Percentiles rank a stretch among this genome's conserved stretches.
Conservation (phyloP, 2,329 filamentous ascomycete species). For the Chaetoscypha palmicola region DNA sequence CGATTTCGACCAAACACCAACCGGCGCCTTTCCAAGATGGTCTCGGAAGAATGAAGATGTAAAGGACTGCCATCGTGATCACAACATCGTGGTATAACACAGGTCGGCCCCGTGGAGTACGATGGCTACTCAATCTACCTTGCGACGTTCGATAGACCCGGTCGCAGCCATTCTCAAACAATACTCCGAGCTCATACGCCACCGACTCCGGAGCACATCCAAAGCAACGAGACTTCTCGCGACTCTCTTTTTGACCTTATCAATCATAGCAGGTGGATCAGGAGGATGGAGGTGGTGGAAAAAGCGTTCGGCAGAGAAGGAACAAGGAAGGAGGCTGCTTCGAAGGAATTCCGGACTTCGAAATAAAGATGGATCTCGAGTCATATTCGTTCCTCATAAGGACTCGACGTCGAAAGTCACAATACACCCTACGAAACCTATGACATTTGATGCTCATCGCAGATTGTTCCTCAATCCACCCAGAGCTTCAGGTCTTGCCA, state of each 20-base stretch:
- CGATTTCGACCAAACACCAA: not conserved
- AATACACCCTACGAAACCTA: slow-evolving; percentile 81
- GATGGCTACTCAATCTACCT: slow-evolving; percentile 86
- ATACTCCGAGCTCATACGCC: slow-evolving; percentile 47
- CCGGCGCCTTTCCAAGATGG: not conserved
- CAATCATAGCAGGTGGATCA: slow-evolving; percentile 73
- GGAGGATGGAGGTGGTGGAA: slow-evolving; percentile 75
- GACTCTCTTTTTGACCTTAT: slow-evolving; percentile 66
- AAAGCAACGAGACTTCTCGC: slow-evolving; percentile 67
- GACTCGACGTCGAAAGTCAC: slow-evolving; percentile 82
- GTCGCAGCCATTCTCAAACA: slow-evolving; percentile 57
- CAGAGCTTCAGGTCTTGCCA: slow-evolving; percentile 67
- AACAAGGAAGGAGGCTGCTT: slow-evolving; percentile 74
- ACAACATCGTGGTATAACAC: too few relatives aligned
- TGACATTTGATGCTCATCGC: slow-evolving; percentile 94
- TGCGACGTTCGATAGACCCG: slow-evolving; percentile 63
- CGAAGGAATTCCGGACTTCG: slow-evolving; percentile 87
- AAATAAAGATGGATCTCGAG: slow-evolving; percentile 90
- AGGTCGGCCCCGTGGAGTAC: too few relatives aligned
- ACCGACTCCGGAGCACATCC: slow-evolving; percentile 56
- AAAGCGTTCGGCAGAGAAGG: slow-evolving; percentile 65
- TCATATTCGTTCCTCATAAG: slow-evolving; percentile 91
- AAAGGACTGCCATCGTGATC: not conserved
- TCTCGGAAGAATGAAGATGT: slow-evolving; percentile 1
- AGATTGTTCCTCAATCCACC: slow-evolving; percentile 89